phyloP scores from a whole-genome alignment of 2,329 filamentous ascomycete species.

The Alternaria burnsii region DNA sequence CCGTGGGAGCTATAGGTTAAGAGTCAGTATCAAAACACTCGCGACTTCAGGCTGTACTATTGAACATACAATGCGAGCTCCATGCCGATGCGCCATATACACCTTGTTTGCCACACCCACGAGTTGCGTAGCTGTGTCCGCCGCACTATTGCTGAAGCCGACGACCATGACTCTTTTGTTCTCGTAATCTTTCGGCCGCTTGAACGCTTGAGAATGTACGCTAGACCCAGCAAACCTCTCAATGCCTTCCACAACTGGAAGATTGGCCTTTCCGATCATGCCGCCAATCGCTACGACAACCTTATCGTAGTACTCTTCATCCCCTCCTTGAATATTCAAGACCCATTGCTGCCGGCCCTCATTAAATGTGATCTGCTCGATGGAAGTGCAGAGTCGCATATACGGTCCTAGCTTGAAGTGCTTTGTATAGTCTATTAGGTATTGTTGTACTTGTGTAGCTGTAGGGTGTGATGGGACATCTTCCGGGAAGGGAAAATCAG shows the following conservation, averaged over 20 bases:
- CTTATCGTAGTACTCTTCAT: slow-evolving; percentile 28
- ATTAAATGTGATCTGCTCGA: slow-evolving; percentile 24
- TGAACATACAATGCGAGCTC: slow-evolving; percentile 27
- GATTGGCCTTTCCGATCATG: slow-evolving; percentile 23
- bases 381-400: slow-evolving; percentile 22
- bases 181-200: slow-evolving; percentile 20
- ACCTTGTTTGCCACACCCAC: slow-evolving; percentile 29
- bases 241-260: slow-evolving; percentile 26
- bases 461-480: slow-evolving; percentile 27
- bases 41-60: background rate
- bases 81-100: slow-evolving; percentile 37
- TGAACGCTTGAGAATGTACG: slow-evolving; percentile 26
- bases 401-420: slow-evolving; percentile 28
- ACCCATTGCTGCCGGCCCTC: slow-evolving; percentile 24
- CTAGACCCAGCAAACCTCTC: slow-evolving; percentile 27
- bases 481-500: slow-evolving; percentile 30
- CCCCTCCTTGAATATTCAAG: slow-evolving; percentile 13
- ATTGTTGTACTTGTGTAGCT: slow-evolving; percentile 31
- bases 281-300: slow-evolving; percentile 33
- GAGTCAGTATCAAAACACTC: background rate
- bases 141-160: slow-evolving; percentile 38
- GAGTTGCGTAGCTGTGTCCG: slow-evolving; percentile 34
- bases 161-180: slow-evolving; percentile 35
- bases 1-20: slow-evolving; percentile 24
- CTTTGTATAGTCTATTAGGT: slow-evolving; percentile 26